Percentiles rank a stretch among this genome's conserved stretches.
phyloP scores from a whole-genome alignment of 2,329 filamentous ascomycete genomes.

The Diaporthe aspalathi region DNA sequence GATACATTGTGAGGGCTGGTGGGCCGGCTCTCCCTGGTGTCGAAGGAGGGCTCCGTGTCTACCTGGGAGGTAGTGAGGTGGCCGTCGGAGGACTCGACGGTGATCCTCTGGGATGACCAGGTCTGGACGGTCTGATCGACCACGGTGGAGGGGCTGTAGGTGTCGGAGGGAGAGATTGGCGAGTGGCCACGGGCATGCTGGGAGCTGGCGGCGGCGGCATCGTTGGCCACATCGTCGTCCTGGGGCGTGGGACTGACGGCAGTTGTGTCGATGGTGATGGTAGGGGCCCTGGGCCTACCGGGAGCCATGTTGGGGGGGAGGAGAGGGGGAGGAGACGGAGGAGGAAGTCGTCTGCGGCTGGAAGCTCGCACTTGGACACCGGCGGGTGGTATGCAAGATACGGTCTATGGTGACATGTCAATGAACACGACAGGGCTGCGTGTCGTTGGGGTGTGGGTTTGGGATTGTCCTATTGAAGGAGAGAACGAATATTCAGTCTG shows the following conservation, averaged over 20 bases:
- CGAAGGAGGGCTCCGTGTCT: slow-evolving; percentile 69
- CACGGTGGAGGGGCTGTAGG: slow-evolving; percentile 54
- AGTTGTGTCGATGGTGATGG: slow-evolving; percentile 67
- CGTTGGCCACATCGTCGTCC: slow-evolving; percentile 47
- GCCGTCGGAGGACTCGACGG: slow-evolving; percentile 43
- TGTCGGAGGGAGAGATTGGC: slow-evolving; percentile 54
- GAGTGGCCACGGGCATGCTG: slow-evolving; percentile 45
- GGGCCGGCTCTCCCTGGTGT: slow-evolving; percentile 73
- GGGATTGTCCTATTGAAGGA: slow-evolving; percentile 23
- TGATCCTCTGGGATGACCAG: slow-evolving; percentile 47
- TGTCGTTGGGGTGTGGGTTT: slow-evolving; percentile 1
- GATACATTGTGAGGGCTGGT: slow-evolving; percentile 80
- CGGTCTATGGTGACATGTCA: slow-evolving; percentile 31
- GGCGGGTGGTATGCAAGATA: slow-evolving; percentile 6
- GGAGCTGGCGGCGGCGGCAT: slow-evolving; percentile 42
- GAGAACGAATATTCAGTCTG: too few species aligned
- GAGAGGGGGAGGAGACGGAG: not conserved
- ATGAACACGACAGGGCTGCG: not conserved
- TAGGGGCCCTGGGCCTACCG: slow-evolving; percentile 56
- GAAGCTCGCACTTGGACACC: slow-evolving; percentile 26
- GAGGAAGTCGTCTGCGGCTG: slow-evolving; percentile 1
- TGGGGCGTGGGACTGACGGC: slow-evolving; percentile 48
- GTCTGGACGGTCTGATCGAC: slow-evolving; percentile 47
- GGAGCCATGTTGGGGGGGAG: slow-evolving; percentile 39
- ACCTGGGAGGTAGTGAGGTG: slow-evolving; percentile 55